phyloP scores from a whole-genome alignment of 176 grass and related monocot genomes.

The Aegilops bicornis region DNA sequence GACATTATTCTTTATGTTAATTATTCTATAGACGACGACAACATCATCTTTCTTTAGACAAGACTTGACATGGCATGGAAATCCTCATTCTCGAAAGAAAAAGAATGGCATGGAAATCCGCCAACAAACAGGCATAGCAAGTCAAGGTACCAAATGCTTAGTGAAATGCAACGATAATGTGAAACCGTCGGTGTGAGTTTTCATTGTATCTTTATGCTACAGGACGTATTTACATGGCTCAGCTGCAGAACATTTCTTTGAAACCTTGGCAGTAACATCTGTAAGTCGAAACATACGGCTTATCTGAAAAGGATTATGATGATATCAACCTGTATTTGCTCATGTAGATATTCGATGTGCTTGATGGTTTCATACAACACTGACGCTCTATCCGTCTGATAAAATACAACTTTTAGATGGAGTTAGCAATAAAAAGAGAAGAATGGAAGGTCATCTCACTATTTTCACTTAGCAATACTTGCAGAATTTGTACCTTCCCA shows the following conservation, averaged over 20 bases:
- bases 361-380: conserved; percentile 78
- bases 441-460: background rate
- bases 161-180: background rate
- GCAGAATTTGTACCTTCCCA: conserved; percentile 60
- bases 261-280: background rate
- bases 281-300: background rate
- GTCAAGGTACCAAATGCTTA: conserved; percentile 29
- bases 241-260: background rate
- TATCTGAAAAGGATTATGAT: background rate
- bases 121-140: background rate
- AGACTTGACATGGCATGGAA: conserved; percentile 32
- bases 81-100: background rate
- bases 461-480: background rate
- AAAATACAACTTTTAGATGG: background rate
- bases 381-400: conserved; percentile 77
- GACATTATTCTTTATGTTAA: background rate
- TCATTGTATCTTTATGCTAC: conserved; percentile 4
- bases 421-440: conserved; percentile 9
- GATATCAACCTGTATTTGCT: conserved; percentile 62
- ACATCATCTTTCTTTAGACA: conserved; percentile 15
- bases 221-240: background rate
- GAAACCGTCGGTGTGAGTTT: background rate
- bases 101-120: conserved; percentile 30
- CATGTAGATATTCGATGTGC: conserved; percentile 73
- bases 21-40: conserved; percentile 21